Evolutionary conservation across 202 grass and related monocot genomes (phyloP), one percentile per base, ranked within the genome.

Genomic region (Alloteropsis angusta): DNA sequence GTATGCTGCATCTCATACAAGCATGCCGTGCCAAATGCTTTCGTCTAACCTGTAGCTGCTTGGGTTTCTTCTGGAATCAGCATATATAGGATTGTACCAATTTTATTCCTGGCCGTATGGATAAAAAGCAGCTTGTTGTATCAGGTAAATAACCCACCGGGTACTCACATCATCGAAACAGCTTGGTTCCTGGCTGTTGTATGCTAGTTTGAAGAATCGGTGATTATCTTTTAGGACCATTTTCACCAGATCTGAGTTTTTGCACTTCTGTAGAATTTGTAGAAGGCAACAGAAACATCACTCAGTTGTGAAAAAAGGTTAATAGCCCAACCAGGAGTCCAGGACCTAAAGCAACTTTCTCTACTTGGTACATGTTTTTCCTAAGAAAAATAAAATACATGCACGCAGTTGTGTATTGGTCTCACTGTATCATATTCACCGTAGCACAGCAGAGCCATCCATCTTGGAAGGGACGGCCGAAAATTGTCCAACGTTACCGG

Each of bases 41-140:
- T 77, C 63, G 39, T 53, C 76, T 85, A 77, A 60, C 65, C 65
- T 85, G 71, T 34, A 35, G 13, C 59, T 81, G 64, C 56, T 58
- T 71, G 38, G 37, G 38, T 71, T 74, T 67, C 70, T 18, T 66
- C 26, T 57, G 76, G 77, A 46, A 69, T 19, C 54, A 30, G 22
- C 71, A 46, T 54, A 28, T 55, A 35, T 79, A 42, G 26, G 48
- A 32, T 76, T 34, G 16, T 5, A 43, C 44, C 64, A 28, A 2
- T 66, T 48, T 10, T 37, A 19, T 32, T 15, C 71, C 28, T 65
- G 68, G 43, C 61, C 53, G 35, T 46, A 0, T 42, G 21, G 37
- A 63, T 56, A 64, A 19, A 44, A 72, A 59, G 18, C 46, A 75
- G 49, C 32, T 26, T 81, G 55, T 25, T 58, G 28, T 57, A 61